Evolutionary conservation across 2,329 filamentous ascomycete genomes (phyloP).

Genomic region (Talaromyces sp.): DNA sequence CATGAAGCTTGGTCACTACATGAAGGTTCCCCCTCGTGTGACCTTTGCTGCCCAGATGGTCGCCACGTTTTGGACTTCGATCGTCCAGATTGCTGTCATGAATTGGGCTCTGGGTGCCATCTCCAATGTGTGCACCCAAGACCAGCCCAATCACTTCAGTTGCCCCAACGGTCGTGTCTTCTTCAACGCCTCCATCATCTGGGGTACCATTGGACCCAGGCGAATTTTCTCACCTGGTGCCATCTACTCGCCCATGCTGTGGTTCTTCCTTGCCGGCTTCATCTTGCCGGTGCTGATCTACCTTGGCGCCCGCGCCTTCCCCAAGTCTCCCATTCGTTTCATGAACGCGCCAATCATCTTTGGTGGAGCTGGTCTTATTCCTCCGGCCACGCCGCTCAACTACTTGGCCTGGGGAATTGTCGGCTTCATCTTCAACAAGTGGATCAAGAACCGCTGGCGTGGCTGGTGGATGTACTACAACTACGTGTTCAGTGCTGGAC

Average conservation of each 20-base stretch:
- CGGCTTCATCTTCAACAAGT: constrained; percentile 63
- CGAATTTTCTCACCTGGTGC: constrained; percentile 62
- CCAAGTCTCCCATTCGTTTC: constrained; percentile 57
- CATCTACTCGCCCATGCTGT: constrained; percentile 60
- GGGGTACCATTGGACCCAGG: constrained; percentile 66
- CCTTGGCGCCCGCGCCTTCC: constrained; percentile 55
- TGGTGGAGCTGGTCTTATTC: constrained; percentile 57
- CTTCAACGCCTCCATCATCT: constrained; percentile 66
- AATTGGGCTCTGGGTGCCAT: constrained; percentile 51
- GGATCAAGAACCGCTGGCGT: constrained; percentile 57
- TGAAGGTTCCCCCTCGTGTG: constrained; percentile 49
- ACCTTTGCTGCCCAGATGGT: constrained; percentile 49
- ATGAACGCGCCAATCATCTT: constrained; percentile 64
- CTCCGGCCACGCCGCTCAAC: constrained; percentile 64
- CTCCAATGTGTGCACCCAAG: constrained; percentile 55
- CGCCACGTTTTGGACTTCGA: constrained; percentile 44
- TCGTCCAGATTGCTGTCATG: constrained; percentile 44
- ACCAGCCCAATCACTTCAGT: constrained; percentile 53
- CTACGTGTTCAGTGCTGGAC: constrained; percentile 65
- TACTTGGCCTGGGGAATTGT: constrained; percentile 66
- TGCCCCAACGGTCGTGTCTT: constrained; percentile 56
- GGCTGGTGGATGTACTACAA: constrained; percentile 77
- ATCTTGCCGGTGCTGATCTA: constrained; percentile 58
- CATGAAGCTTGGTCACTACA: constrained; percentile 63
- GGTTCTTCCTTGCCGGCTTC: constrained; percentile 65